Evolutionary conservation across 2,329 filamentous ascomycete genomes (phyloP).

Genomic region (Ramularia endophylla): DNA sequence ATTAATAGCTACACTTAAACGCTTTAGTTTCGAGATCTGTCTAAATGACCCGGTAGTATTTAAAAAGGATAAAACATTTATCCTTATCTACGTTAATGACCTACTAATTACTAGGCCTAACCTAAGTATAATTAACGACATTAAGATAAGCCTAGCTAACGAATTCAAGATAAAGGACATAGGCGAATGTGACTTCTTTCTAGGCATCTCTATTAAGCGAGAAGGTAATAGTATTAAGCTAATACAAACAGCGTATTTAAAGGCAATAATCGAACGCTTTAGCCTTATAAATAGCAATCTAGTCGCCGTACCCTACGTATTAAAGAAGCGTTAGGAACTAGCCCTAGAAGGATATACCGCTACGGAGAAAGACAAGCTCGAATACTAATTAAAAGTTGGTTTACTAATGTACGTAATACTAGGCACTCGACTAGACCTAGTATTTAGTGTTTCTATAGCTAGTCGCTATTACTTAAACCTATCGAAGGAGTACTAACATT

Average conservation of each 20-base stretch:
- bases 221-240: neutral
- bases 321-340: neutral
- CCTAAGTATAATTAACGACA: neutral
- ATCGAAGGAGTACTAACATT: neutral
- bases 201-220: constrained; percentile 1
- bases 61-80: neutral
- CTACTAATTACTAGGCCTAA: constrained; percentile 1
- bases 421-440: constrained; percentile 3
- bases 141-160: constrained; percentile 1
- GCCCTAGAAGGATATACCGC: neutral
- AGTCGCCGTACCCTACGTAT: neutral
- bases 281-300: constrained; percentile 2
- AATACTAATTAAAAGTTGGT: constrained; percentile 8
- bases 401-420: constrained; percentile 3
- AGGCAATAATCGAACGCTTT: neutral
- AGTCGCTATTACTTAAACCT: constrained; percentile 5
- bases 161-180: neutral
- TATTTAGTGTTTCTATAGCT: constrained; percentile 4
- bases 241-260: neutral
- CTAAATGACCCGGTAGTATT: neutral
- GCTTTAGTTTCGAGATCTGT: neutral
- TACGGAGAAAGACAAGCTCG: neutral
- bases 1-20: neutral
- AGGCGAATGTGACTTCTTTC: constrained; percentile 1
- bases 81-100: constrained; percentile 1